phyloP scores from a whole-genome alignment of 78 protist species.

The Dictyostelium citrinum region DNA sequence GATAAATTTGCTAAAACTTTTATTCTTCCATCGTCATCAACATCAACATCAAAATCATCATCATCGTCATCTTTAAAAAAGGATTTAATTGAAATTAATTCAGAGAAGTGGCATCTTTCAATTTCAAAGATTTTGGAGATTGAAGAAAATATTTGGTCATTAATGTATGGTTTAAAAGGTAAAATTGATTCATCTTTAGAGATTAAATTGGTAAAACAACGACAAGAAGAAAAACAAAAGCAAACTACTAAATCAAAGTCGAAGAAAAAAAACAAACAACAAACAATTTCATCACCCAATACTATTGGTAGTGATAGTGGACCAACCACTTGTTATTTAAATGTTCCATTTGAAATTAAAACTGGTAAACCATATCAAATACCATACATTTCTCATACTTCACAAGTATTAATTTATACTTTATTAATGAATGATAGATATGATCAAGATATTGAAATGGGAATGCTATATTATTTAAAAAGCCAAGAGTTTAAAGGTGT shows the following conservation, averaged over 20 bases:
- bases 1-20: slow-evolving; percentile 5
- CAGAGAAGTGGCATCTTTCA: slow-evolving; percentile 29
- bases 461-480: slow-evolving; percentile 56
- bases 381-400: slow-evolving; percentile 32
- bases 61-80: not conserved
- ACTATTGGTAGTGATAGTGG: not conserved
- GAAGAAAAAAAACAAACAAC: not conserved
- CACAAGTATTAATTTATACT: slow-evolving; percentile 62
- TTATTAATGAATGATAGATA: slow-evolving; percentile 73
- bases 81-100: not conserved
- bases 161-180: slow-evolving; percentile 75
- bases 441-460: slow-evolving; percentile 46
- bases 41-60: not conserved
- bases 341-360: slow-evolving; percentile 66
- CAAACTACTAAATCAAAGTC: not conserved
- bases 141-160: slow-evolving; percentile 74
- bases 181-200: slow-evolving; percentile 67
- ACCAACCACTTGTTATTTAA: not conserved
- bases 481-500: not conserved
- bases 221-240: not conserved
- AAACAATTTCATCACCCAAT: not conserved
- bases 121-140: slow-evolving; percentile 46
- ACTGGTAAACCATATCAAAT: slow-evolving; percentile 50
- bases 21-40: not conserved
- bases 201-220: slow-evolving; percentile 13